Conservation (phyloP, 1,284 basidiomycete genomes). For the Moniliophthora roreri region DNA sequence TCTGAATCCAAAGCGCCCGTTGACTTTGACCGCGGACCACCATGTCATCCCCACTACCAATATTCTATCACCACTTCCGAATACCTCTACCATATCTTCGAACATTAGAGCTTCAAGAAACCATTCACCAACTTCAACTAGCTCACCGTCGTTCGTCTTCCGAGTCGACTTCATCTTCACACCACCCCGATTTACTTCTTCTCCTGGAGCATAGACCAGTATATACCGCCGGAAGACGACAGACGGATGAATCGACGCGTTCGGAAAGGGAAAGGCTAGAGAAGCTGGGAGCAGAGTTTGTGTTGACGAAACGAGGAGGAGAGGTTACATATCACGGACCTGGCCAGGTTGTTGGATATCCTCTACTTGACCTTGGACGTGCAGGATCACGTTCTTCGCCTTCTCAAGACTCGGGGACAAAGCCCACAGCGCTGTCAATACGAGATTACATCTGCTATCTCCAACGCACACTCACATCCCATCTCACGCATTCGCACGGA, state of each 20-base stretch:
- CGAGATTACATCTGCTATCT: conserved; percentile 75
- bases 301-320: conserved; percentile 83
- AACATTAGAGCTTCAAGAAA: conserved; percentile 72
- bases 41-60: conserved; percentile 59
- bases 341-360: conserved; percentile 96
- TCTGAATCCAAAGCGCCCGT: no score
- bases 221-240: conserved; percentile 90
- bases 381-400: conserved; percentile 37
- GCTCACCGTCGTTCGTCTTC: conserved; percentile 39
- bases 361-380: conserved; percentile 80
- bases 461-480: conserved; percentile 59
- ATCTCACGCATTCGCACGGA: conserved; percentile 58
- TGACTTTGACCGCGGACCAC: not conserved
- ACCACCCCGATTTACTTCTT: conserved; percentile 55
- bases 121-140: conserved; percentile 63
- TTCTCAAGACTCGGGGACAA: no score
- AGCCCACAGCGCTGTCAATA: conserved; percentile 42
- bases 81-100: conserved; percentile 70
- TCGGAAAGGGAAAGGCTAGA: conserved; percentile 69
- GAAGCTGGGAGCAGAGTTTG: conserved; percentile 85
- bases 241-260: conserved; percentile 62
- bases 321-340: conserved; percentile 98
- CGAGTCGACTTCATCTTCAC: conserved; percentile 32
- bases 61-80: conserved; percentile 78
- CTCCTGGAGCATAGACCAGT: conserved; percentile 89